Base-by-base conservation (phyloP, 768 basidiomycete genomes). In the Chalciporus piperatus region DNA sequence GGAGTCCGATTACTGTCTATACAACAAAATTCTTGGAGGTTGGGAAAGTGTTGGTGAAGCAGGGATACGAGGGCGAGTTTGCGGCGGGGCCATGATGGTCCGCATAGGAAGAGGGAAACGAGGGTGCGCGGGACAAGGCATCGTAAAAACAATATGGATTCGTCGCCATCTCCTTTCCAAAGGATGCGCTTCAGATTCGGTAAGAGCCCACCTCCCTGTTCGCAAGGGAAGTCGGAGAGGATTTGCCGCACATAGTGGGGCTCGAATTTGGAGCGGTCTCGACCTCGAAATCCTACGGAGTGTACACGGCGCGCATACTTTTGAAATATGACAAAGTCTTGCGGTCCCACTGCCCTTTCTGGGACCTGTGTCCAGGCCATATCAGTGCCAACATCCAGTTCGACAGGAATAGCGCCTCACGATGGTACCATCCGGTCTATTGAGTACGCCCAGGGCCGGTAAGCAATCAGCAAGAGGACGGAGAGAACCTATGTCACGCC, bases 291-390 rank as follows among this genome's bases (percentile, higher is more conserved):
- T 10, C 48, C 45, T 6, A 55, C 27, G 7, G 11, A 17, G 19
- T 40, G 54, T 20, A 55, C 54, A 16, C 45, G 48, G 3, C 40
- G 35, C 3, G 54, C 48, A 17, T 55, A 50, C n/a, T 45, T 41
- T 19, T 50, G 43, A 27, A 55, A 50, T 4, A 50, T 33, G 3
- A 13, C 35, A 20, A 48, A 48, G 42, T 54, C 47, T 14, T 39
- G 37, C 17, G 30, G 35, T 2, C 19, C 42, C 10, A 54, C 33
- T 23, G 47, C 25, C 30, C 47, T 13, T 17, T 33, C 14, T n/a
- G n/a, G n/a, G 22, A 48, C 5, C 52, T 54, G 47, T 9, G 7
- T 16, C 20, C 11, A 23, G 20, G 20, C 23, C 10, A 1, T 6
- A 22, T 41, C 20, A n/a, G 22, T 16, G 3, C 12, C 30, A 30